phyloP scores from a whole-genome alignment of 306 rosid species.

The Mucuna pruriens region DNA sequence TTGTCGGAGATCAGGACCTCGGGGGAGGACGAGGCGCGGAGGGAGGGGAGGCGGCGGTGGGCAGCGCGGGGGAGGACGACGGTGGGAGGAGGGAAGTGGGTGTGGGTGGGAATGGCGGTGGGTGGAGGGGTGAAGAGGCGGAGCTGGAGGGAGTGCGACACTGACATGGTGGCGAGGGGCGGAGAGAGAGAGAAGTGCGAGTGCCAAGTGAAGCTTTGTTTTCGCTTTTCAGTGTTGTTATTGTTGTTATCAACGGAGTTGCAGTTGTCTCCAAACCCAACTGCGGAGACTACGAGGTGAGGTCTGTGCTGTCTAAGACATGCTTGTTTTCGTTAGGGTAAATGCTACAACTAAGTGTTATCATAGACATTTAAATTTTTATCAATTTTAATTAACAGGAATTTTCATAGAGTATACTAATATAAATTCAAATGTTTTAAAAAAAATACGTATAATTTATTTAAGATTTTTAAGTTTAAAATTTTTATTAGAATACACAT shows the following conservation, averaged over 20 bases:
- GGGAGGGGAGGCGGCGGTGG: conserved; percentile 27
- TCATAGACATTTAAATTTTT: too few relatives aligned
- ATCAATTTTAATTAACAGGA: too few relatives aligned
- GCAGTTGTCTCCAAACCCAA: neutral
- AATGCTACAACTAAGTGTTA: neutral
- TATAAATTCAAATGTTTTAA: too few relatives aligned
- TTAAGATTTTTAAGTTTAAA: neutral
- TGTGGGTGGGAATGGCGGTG: conserved; percentile 38
- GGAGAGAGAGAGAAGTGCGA: conserved; percentile 21
- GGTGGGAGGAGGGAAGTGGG: conserved; percentile 21
- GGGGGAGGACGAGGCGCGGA: conserved; percentile 17
- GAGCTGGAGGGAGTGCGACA: conserved; percentile 71
- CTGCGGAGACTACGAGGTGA: conserved; percentile 35
- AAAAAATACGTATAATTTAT: too few relatives aligned
- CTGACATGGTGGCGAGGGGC: conserved; percentile 56
- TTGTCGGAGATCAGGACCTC: conserved; percentile 8
- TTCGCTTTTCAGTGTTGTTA: neutral
- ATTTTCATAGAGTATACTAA: neutral
- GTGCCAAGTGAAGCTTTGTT: neutral
- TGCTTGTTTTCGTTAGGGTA: neutral
- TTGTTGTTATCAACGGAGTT: neutral
- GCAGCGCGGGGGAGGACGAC: conserved; percentile 32
- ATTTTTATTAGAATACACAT: neutral
- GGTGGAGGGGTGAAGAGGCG: conserved; percentile 55
- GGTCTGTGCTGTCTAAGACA: neutral